Conservation (phyloP, 345 rosid genomes). For the Pistacia integerrima region DNA sequence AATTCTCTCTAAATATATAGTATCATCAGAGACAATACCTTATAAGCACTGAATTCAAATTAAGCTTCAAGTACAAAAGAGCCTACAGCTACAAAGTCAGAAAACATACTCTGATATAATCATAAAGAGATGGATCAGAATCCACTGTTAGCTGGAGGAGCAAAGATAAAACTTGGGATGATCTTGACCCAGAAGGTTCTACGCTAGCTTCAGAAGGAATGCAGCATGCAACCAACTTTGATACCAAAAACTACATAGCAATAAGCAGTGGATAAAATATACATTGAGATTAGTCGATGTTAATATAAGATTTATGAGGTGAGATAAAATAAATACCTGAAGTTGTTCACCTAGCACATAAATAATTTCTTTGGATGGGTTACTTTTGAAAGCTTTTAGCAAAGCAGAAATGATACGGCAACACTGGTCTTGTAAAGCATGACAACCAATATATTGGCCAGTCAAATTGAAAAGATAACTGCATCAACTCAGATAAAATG, state of each 20-base stretch:
- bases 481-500: constrained; percentile 35
- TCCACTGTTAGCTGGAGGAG: constrained; percentile 62
- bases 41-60: constrained; percentile 18
- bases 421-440: constrained; percentile 85
- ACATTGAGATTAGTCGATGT: not conserved
- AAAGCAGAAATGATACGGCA: constrained; percentile 67
- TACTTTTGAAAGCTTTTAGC: constrained; percentile 54
- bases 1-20: not conserved
- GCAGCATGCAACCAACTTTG: constrained; percentile 87
- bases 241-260: constrained; percentile 75
- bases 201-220: constrained; percentile 49
- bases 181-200: constrained; percentile 45
- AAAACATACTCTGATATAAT: constrained; percentile 69
- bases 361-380: constrained; percentile 60
- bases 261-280: constrained; percentile 15
- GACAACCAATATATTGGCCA: constrained; percentile 70
- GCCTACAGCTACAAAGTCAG: constrained; percentile 4
- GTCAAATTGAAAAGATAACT: constrained; percentile 88
- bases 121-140: constrained; percentile 66
- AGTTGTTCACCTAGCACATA: constrained; percentile 88
- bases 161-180: constrained; percentile 61
- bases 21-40: constrained; percentile 7
- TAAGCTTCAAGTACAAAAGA: constrained; percentile 2
- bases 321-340: constrained; percentile 54
- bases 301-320: not conserved